These are phyloP conservation scores for Populus hybrid DNA, from an alignment of 441 rosid genomes.

Conservation along the genomic window DNA sequence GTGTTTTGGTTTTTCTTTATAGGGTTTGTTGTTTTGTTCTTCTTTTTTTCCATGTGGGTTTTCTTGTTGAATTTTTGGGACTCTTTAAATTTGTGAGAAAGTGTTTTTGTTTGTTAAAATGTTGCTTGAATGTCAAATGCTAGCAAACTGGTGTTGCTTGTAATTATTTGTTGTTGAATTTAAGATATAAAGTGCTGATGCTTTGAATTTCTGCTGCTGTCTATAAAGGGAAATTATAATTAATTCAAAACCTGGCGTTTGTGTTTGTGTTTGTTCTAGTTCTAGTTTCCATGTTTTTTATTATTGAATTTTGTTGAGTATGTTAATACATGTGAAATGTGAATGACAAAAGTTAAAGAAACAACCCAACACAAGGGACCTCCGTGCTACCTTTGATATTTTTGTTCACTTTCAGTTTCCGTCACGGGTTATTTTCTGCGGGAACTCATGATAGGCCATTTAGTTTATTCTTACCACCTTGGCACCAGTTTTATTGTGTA, in stretches of 20 bases:
- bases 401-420: not conserved
- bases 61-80: not conserved
- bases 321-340: slow-evolving; percentile 1
- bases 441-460: not conserved
- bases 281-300: not conserved
- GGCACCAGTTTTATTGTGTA: not conserved
- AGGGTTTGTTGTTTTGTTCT: not conserved
- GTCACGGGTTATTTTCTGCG: not conserved
- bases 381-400: not conserved
- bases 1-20: not conserved
- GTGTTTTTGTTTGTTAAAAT: not conserved
- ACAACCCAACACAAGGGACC: not conserved
- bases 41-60: not conserved
- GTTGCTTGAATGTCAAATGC: not conserved
- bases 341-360: not conserved
- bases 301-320: not conserved
- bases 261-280: not conserved
- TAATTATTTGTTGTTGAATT: not conserved
- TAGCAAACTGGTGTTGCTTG: not conserved
- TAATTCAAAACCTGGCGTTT: not conserved
- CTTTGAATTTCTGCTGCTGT: not conserved
- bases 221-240: not conserved
- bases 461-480: not conserved
- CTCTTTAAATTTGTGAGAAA: not conserved
- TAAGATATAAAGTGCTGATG: not conserved